Evolutionary conservation across 495 filamentous ascomycete species (phyloP).

Genomic region (Tirmania nivea): DNA sequence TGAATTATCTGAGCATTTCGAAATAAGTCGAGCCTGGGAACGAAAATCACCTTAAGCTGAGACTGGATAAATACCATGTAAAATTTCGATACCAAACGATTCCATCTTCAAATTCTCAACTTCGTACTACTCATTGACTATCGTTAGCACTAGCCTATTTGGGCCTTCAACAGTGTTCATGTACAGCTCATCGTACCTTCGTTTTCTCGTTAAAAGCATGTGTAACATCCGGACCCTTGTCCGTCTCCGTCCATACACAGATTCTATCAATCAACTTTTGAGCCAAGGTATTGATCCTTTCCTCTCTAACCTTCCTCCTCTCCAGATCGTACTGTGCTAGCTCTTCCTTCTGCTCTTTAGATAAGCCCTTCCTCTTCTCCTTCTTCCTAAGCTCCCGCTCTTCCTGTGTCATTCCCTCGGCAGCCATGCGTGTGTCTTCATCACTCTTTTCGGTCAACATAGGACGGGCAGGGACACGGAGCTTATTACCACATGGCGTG

Average conservation of each 20-base stretch:
- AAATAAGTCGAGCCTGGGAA: no score
- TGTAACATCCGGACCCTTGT: slow-evolving; percentile 68
- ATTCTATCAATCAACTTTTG: slow-evolving; percentile 77
- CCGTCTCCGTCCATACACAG: slow-evolving; percentile 91
- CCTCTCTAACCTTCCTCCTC: slow-evolving; percentile 61
- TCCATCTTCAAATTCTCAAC: slow-evolving; percentile 99
- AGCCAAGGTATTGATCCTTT: slow-evolving; percentile 63
- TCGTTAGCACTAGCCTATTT: no score
- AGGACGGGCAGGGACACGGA: slow-evolving; percentile 47
- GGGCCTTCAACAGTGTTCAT: no score
- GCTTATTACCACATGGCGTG: slow-evolving; percentile 34
- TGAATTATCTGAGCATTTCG: no score
- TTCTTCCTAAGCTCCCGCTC: slow-evolving; percentile 51
- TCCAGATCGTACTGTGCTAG: slow-evolving; percentile 74
- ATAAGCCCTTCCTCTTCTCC: slow-evolving; percentile 69
- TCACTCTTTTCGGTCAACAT: slow-evolving; percentile 78
- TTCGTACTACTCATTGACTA: slow-evolving; percentile 25
- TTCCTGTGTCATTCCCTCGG: slow-evolving; percentile 48
- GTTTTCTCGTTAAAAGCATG: slow-evolving; percentile 81
- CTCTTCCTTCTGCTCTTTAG: slow-evolving; percentile 77
- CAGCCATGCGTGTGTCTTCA: slow-evolving; percentile 52
- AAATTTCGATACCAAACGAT: slow-evolving; percentile 87
- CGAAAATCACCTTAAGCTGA: no score
- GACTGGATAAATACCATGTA: slow-evolving; percentile 32
- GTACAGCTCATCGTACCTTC: slow-evolving; percentile 25